Evolutionary conservation across 1,139 yeast genomes (phyloP), one percentile per base, ranked within the genome.

Genomic region (Candida freyschussii): DNA sequence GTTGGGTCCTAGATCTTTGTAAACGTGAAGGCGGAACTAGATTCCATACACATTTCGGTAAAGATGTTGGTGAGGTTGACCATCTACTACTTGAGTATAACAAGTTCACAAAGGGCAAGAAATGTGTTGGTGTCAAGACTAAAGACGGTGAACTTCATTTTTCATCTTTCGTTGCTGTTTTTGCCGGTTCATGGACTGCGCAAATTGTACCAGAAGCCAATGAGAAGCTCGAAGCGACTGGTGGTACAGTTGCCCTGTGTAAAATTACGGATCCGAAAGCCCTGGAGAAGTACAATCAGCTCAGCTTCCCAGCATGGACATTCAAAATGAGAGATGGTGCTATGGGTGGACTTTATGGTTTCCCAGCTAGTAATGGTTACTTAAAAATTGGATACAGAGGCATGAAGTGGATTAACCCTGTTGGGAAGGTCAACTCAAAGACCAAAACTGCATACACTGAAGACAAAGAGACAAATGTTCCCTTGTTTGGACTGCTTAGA

Each of bases 171-270:
- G 39, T 38, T 9, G 29, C 32, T 14, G 36, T 40, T 7, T 36
- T 41, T 26, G 40, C 34, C 20, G 50, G 49, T 12, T 43, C 51
- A 4, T 45, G 50, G 49, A 34, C 47, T 2, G 30, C 42, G 4
- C 40, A 39, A 21, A 21, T 44, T 12, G 43, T 48, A 9, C 53
- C 53, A 16, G 41, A 40, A 16, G 39, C 60, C 8, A 47, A 46
- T 24, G 58, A 56, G 12, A 50, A 52, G 25, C 50, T 50, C 22
- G 64, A 62, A 39, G 65, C 62, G 1, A 51, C 62, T 4, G 53
- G 55, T 2, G 67, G 64, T 11, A 57, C 59, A 31, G 53, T 61
- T 18, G 45, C 54, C 11, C 33, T 57, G 43, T 41, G 52, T 15
- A 45, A 44, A 21, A 16, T 57, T 17, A 56, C 57, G 4, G 47